Base-by-base conservation (phyloP, 768 basidiomycete species). In the Pisolithus albus region DNA sequence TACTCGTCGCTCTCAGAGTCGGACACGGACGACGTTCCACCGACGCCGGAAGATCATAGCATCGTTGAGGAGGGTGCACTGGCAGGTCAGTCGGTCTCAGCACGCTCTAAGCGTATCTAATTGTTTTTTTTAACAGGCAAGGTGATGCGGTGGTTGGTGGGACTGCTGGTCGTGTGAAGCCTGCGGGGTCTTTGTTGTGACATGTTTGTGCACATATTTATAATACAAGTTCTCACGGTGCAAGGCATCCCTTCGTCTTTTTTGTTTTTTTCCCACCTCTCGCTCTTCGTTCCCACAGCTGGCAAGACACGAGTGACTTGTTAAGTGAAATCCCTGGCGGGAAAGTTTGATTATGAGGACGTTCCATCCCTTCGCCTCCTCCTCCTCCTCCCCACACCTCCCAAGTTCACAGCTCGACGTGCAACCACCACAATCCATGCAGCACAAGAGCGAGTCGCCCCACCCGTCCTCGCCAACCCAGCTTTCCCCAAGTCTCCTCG, bases 181-280 rank as follows among this genome's bases (percentile, higher is more conserved):
- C 15, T n/a, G n/a, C 46, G 48, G 52, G 47, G 23, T 9, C 2
- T 24, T 45, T 50, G 61, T 52, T 55, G 23, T 59, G 52, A 51
- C 47, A 43, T 36, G 49, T 52, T 46, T 32, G 41, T 40, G 38
- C 8, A 21, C 30, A 28, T 40, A 43, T 50, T 56, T 60, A 64
- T 64, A 60, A 53, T 42, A 11, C 54, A 54, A 54, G 49, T 56
- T 67, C 66, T 24, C 66, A 70, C 66, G 66, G 2, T 5, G 13
- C 34, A 32, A 1, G 64, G 30, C 47, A 40, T 54, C 49, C 54
- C 59, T 59, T 60, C 59, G 60, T 52, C 55, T 43, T 7, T 50
- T 59, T 54, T n/a, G n/a, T 56, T 74, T 45, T 75, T 73, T 75
- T 75, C 73, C 74, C 73, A 75, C 72, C 69, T 70, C 62, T 63